These are phyloP conservation scores for Cyberlindnera saturnus DNA, from an alignment of 805 yeast genomes.

Conservation along the genomic window DNA sequence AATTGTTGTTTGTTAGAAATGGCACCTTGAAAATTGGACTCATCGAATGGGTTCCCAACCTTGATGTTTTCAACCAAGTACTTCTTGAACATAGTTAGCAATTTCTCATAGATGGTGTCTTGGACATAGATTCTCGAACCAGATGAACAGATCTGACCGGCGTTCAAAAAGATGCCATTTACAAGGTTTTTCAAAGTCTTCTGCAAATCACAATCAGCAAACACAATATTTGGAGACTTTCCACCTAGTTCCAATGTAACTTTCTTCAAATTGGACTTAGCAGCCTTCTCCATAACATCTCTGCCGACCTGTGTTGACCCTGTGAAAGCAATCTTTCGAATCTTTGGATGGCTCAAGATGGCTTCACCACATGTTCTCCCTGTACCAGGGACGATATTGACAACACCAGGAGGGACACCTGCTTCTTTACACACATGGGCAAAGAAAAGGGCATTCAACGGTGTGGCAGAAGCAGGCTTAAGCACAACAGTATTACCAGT, in stretches of 20 bases:
- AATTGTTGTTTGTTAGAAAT: constrained; percentile 68
- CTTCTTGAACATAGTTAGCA: constrained; percentile 50
- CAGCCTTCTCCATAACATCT: constrained; percentile 62
- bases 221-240: constrained; percentile 72
- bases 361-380: constrained; percentile 72
- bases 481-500: constrained; percentile 70
- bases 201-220: constrained; percentile 59
- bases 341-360: constrained; percentile 59
- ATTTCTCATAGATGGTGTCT: constrained; percentile 61
- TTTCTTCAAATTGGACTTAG: constrained; percentile 68
- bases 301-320: constrained; percentile 78
- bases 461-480: constrained; percentile 76
- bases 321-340: constrained; percentile 74
- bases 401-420: constrained; percentile 71
- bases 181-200: constrained; percentile 43
- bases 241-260: constrained; percentile 82
- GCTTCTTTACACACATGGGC: constrained; percentile 59
- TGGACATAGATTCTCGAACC: constrained; percentile 77
- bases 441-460: constrained; percentile 62
- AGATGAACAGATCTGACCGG: constrained; percentile 81
- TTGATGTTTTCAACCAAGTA: constrained; percentile 51
- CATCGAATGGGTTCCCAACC: constrained; percentile 73
- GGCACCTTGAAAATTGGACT: constrained; percentile 67
- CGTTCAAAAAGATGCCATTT: constrained; percentile 68
- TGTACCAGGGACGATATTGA: constrained; percentile 68